Conservation (phyloP, 805 yeast genomes). For the Kodamaea hsintzibuensis region DNA sequence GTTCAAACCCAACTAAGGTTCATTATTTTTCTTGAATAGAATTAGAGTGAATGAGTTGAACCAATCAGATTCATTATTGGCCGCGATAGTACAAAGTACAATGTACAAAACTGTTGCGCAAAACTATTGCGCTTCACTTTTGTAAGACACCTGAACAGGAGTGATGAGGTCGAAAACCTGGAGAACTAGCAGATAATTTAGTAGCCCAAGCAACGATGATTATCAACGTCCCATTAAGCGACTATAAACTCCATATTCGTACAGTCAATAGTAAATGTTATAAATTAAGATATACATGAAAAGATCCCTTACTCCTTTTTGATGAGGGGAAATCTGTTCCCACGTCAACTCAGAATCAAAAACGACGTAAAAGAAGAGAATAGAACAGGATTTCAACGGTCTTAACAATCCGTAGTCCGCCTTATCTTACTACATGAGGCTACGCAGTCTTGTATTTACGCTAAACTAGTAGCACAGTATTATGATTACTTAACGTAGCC, state of each 20-base stretch:
- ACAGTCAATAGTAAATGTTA: not conserved
- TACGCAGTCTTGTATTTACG: not conserved
- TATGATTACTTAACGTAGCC: not conserved
- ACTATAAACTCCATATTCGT: too few relatives aligned
- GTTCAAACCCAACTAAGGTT: slow-evolving; percentile 13
- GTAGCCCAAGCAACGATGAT: too few relatives aligned
- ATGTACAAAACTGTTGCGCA: too few relatives aligned
- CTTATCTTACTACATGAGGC: not conserved
- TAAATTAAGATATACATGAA: not conserved
- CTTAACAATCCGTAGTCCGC: not conserved
- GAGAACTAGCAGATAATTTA: too few relatives aligned
- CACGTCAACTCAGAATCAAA: not conserved
- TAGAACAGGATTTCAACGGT: not conserved
- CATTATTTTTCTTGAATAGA: not conserved
- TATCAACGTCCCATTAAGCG: too few relatives aligned
- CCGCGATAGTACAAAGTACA: not conserved
- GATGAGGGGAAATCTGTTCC: slow-evolving; percentile 4
- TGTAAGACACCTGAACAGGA: slow-evolving; percentile 1
- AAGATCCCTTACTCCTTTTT: not conserved
- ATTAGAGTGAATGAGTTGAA: not conserved
- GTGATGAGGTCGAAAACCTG: not conserved
- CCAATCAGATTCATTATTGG: not conserved
- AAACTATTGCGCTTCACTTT: not conserved
- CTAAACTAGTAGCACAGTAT: not conserved
- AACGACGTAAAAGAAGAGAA: not conserved